phyloP scores from a whole-genome alignment of 495 filamentous ascomycete genomes.

The Ascobolus immersus region DNA sequence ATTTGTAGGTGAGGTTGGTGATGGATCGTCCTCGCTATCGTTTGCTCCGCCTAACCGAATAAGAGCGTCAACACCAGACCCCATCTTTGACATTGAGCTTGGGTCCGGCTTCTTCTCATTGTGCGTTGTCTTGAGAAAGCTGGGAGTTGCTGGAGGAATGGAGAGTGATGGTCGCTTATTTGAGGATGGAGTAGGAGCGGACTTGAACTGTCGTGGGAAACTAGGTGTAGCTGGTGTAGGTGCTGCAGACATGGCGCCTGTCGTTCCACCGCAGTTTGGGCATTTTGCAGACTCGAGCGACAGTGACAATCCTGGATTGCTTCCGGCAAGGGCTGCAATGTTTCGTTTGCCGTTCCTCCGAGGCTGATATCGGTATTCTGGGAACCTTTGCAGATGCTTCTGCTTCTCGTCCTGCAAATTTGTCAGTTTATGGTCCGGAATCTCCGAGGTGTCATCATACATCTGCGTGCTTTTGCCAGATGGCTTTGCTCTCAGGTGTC shows the following conservation, averaged over 20 bases:
- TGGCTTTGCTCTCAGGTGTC: constrained; percentile 44
- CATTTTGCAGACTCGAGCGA: constrained; percentile 13
- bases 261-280: constrained; percentile 12
- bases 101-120: no score
- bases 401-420: constrained; percentile 57
- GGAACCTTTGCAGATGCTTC: constrained; percentile 72
- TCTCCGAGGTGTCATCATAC: constrained; percentile 18
- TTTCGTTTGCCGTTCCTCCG: constrained; percentile 37
- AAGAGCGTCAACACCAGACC: no score
- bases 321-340: constrained; percentile 6
- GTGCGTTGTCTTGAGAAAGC: no score
- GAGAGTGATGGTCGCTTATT: no score
- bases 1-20: no score
- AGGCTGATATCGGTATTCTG: constrained; percentile 83
- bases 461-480: constrained; percentile 79
- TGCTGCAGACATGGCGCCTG: constrained; percentile 12
- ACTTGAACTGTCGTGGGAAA: no score
- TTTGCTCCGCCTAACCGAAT: no score
- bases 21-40: no score
- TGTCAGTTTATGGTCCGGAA: not conserved
- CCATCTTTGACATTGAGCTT: no score
- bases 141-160: no score
- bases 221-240: constrained; percentile 12
- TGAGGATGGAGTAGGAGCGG: no score
- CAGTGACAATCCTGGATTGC: constrained; percentile 6